Percentiles rank a stretch among this genome's conserved stretches.
Conservation (phyloP, 208 protist genomes). For the Lotmaria passim region DNA sequence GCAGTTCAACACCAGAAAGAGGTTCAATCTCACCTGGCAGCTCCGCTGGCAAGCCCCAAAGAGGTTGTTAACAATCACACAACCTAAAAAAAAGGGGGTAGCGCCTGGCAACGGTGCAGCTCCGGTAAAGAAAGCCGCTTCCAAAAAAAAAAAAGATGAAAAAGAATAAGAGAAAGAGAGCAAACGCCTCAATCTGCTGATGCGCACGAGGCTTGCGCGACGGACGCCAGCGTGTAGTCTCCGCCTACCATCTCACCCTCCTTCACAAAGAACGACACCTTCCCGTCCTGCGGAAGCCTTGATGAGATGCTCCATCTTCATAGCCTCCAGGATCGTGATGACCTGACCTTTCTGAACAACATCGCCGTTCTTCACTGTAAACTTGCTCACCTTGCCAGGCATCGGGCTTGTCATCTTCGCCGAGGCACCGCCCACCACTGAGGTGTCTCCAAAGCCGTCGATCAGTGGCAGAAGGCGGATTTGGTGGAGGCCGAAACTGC, state of each 20-base stretch:
- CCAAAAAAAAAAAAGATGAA: slow-evolving; percentile 1
- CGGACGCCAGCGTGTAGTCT: slow-evolving; percentile 39
- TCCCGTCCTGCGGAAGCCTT: slow-evolving; percentile 54
- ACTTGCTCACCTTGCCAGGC: slow-evolving; percentile 91
- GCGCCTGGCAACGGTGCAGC: neutral
- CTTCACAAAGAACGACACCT: slow-evolving; percentile 48
- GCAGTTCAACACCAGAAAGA: no score
- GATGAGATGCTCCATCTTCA: slow-evolving; percentile 97
- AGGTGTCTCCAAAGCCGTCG: slow-evolving; percentile 47
- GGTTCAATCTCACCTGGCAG: no score
- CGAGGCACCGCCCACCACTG: slow-evolving; percentile 93
- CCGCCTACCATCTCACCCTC: slow-evolving; percentile 48
- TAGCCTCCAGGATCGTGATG: slow-evolving; percentile 94
- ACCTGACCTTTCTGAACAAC: slow-evolving; percentile 82
- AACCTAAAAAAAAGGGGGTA: slow-evolving; percentile 11
- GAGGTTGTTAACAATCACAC: neutral
- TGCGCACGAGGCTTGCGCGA: slow-evolving; percentile 10
- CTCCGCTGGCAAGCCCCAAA: no score
- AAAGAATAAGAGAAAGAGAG: slow-evolving; percentile 8
- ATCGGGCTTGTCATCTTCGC: slow-evolving; percentile 90
- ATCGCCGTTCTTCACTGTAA: slow-evolving; percentile 81
- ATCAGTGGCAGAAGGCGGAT: slow-evolving; percentile 33
- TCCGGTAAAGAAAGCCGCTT: slow-evolving; percentile 21
- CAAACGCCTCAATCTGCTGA: neutral
- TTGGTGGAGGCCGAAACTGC: slow-evolving; percentile 30